Conservation (phyloP, 139 green algal genomes). For the Volvox africanus region DNA sequence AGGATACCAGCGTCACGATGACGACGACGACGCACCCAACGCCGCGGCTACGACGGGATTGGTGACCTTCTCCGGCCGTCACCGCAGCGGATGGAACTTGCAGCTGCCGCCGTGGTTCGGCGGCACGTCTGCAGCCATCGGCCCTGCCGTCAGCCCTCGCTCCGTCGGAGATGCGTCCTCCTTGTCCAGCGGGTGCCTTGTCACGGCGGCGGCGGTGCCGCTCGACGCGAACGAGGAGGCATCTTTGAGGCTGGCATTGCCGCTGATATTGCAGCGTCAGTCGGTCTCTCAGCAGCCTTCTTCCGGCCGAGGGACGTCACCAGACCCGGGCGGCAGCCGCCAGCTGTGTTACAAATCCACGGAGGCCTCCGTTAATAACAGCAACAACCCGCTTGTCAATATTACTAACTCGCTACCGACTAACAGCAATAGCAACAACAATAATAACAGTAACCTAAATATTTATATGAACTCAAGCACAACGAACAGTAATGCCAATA, state of each 20-base stretch:
- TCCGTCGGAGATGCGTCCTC: neutral
- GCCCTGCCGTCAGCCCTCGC: too few relatives aligned
- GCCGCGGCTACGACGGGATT: neutral
- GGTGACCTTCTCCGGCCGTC: neutral
- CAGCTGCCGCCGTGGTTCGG: conserved; percentile 22
- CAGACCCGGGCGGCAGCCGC: neutral
- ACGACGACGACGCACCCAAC: neutral
- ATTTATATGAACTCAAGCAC: too few relatives aligned
- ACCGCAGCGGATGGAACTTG: neutral
- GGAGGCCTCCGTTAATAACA: neutral
- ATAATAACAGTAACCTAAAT: too few relatives aligned
- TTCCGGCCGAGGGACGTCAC: neutral
- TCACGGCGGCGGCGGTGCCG: too few relatives aligned
- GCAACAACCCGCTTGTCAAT: neutral
- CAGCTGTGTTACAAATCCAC: neutral
- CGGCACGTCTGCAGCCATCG: too few relatives aligned
- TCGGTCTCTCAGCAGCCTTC: neutral
- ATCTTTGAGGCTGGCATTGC: neutral
- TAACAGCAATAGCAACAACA: too few relatives aligned
- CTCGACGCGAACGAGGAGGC: neutral
- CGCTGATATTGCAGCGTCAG: neutral
- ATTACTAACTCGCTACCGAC: too few relatives aligned
- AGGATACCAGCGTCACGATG: too few relatives aligned
- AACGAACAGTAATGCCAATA: too few relatives aligned
- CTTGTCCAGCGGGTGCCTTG: neutral